These are phyloP conservation scores for Cystobasidiopsis lactophilus DNA, from an alignment of 768 basidiomycete species.

Conservation along the genomic window DNA sequence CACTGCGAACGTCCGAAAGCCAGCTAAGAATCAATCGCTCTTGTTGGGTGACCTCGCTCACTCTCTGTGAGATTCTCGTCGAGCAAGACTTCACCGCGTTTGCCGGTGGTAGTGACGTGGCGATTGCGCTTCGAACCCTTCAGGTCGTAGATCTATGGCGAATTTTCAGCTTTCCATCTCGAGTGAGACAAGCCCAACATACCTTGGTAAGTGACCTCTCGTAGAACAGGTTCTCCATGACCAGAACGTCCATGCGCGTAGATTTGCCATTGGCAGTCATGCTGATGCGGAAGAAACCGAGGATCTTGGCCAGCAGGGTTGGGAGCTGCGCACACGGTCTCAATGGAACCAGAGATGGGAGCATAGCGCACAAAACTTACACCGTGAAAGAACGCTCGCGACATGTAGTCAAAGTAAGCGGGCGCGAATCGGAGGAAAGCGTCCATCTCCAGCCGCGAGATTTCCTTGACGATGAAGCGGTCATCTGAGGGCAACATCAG, in stretches of 20 bases:
- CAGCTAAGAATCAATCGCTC: background rate
- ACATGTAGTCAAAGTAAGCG: constrained; percentile 94
- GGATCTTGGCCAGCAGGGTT: constrained; percentile 83
- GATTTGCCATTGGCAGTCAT: constrained; percentile 57
- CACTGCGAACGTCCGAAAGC: constrained; percentile 29
- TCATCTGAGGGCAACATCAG: constrained; percentile 39
- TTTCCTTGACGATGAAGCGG: constrained; percentile 93
- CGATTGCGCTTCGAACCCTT: constrained; percentile 91
- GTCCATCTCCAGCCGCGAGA: constrained; percentile 72
- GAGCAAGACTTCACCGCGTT: constrained; percentile 63
- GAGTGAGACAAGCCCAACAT: background rate
- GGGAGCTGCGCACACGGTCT: constrained; percentile 41
- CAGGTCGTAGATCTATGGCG: constrained; percentile 66
- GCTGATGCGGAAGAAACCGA: constrained; percentile 85
- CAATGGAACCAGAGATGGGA: background rate
- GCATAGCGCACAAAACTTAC: constrained; percentile 30
- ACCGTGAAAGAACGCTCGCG: constrained; percentile 65
- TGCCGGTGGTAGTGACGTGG: constrained; percentile 67
- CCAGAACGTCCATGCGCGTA: constrained; percentile 79
- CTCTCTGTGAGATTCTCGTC: constrained; percentile 92
- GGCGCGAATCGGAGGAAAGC: constrained; percentile 94
- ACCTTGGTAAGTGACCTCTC: constrained; percentile 76
- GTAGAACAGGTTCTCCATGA: constrained; percentile 97
- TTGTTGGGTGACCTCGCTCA: constrained; percentile 24
- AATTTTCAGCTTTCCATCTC: background rate